Evolutionary conservation across 345 rosid species (phyloP).

Genomic region (Populus alba): DNA sequence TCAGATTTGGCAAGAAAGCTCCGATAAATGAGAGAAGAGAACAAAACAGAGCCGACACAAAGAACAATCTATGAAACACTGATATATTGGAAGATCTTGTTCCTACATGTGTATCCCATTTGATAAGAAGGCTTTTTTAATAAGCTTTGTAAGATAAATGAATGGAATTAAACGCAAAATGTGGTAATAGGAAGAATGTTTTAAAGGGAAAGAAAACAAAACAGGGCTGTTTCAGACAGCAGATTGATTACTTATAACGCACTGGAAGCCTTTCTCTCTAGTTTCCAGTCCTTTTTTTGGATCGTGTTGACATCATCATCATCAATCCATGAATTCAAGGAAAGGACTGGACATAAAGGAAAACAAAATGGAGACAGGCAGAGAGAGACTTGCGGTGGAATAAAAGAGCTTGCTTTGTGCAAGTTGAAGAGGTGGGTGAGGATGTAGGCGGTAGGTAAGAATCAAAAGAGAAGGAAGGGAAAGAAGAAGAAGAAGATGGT

Average conservation of each 20-base stretch:
- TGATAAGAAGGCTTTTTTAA: neutral
- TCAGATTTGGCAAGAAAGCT: neutral
- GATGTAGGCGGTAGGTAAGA: constrained; percentile 40
- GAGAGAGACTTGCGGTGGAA: constrained; percentile 25
- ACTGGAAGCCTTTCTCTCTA: constrained; percentile 16
- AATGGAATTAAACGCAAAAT: neutral
- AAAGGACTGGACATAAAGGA: constrained; percentile 9
- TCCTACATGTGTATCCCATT: neutral
- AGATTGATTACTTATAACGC: neutral
- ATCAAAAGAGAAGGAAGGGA: constrained; percentile 8
- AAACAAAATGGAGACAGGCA: neutral
- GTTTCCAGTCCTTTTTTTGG: neutral
- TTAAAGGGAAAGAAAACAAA: neutral
- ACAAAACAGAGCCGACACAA: neutral
- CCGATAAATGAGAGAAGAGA: neutral
- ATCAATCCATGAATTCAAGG: constrained; percentile 47
- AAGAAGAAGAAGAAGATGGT: neutral
- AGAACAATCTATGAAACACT: neutral
- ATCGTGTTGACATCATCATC: constrained; percentile 26
- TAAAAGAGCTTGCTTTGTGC: constrained; percentile 32
- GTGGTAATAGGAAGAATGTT: neutral
- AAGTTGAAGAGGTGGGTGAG: constrained; percentile 33
- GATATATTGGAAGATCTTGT: neutral
- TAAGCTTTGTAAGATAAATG: neutral
- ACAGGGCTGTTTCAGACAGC: constrained; percentile 3